Evolutionary conservation across 257 asterid species (phyloP).

Genomic region (Sherardia arvensis): DNA sequence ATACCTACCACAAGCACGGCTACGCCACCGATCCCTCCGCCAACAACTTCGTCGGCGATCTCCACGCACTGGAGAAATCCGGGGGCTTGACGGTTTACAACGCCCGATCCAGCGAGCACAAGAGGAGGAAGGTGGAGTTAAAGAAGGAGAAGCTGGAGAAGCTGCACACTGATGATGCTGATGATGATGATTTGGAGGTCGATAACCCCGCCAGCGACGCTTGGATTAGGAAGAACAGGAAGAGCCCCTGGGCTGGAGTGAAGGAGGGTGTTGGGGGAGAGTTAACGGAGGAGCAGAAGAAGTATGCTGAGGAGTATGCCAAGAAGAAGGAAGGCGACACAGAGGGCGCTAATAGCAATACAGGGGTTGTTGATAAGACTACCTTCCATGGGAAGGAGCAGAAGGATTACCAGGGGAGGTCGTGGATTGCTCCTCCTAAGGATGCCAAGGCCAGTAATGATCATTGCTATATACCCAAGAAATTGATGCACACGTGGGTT

Average conservation of each 20-base stretch:
- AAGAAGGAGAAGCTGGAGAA: constrained; percentile 68
- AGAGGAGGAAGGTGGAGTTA: constrained; percentile 67
- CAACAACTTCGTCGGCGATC: constrained; percentile 66
- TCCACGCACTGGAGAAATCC: constrained; percentile 42
- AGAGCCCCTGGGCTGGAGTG: constrained; percentile 98
- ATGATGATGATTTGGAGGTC: constrained; percentile 41
- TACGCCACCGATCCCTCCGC: constrained; percentile 92
- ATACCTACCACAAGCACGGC: constrained; percentile 80
- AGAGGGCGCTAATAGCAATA: constrained; percentile 53
- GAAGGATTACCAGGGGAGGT: constrained; percentile 94
- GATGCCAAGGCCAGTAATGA: constrained; percentile 91
- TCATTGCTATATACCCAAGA: constrained; percentile 94
- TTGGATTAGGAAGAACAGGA: constrained; percentile 86
- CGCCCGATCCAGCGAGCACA: constrained; percentile 74
- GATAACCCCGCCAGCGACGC: constrained; percentile 71
- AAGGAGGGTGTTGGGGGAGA: constrained; percentile 64
- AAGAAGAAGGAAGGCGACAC: constrained; percentile 81
- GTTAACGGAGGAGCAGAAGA: constrained; percentile 93
- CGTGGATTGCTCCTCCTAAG: constrained; percentile 94
- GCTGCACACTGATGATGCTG: constrained; percentile 27
- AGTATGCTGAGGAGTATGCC: constrained; percentile 94
- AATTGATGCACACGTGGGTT: constrained; percentile 94
- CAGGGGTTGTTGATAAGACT: constrained; percentile 49
- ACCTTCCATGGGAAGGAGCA: constrained; percentile 94
- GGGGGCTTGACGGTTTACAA: constrained; percentile 76